Evolutionary conservation across 2,329 filamentous ascomycete species (phyloP).

Genomic region (Fusarium napiforme): DNA sequence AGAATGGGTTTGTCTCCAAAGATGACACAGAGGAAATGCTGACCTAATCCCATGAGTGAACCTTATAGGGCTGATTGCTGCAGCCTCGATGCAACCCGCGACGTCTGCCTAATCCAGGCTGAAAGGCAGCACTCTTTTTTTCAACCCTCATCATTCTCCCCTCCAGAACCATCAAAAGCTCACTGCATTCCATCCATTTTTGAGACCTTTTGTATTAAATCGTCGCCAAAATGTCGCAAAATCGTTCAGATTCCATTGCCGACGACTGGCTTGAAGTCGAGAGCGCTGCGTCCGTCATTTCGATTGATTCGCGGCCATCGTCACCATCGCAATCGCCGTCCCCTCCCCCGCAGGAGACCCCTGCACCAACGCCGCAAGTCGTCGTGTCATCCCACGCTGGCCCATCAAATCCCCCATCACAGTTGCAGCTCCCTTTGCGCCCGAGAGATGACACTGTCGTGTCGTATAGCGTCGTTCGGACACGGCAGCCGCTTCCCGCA

Average conservation of each 20-base stretch:
- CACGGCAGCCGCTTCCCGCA: neutral
- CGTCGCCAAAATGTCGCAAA: conserved; percentile 4
- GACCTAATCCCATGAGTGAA: conserved; percentile 10
- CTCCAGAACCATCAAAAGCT: neutral
- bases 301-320: conserved; percentile 9
- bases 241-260: conserved; percentile 13
- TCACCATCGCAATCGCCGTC: conserved; percentile 10
- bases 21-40: neutral
- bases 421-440: neutral
- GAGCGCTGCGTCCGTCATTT: conserved; percentile 31
- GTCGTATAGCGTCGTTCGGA: too few species aligned
- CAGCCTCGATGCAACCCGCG: neutral
- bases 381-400: neutral
- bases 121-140: neutral
- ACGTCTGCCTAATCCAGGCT: conserved; percentile 26
- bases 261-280: conserved; percentile 42
- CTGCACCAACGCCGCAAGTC: neutral
- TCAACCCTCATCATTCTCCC: neutral
- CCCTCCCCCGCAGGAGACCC: neutral
- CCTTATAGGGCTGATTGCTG: neutral
- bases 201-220: fast-evolving
- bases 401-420: neutral
- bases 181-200: fast-evolving
- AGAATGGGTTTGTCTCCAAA: neutral
- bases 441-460: neutral